These are phyloP conservation scores for Roridomyces roridus DNA, from an alignment of 768 basidiomycete species.

Conservation along the genomic window DNA sequence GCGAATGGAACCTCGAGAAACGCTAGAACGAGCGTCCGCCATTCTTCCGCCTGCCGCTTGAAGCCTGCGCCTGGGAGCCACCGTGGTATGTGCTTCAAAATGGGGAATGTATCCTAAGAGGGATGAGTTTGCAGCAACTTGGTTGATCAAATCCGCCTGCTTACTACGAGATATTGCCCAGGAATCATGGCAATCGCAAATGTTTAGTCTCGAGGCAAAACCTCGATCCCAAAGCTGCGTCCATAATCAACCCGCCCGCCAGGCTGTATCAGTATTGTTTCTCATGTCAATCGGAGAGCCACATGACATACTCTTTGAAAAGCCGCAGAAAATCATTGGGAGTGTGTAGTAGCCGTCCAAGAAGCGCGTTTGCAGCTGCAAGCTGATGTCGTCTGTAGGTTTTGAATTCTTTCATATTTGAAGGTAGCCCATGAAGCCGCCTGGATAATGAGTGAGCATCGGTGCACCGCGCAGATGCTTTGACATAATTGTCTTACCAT, in stretches of 20 bases:
- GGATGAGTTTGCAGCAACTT: no score
- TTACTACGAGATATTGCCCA: conserved; percentile 36
- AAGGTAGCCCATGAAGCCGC: no score
- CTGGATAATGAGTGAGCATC: no score
- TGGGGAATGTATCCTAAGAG: background rate
- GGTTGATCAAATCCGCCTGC: no score
- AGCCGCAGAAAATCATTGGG: conserved; percentile 33
- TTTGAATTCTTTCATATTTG: background rate
- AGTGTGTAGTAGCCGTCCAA: conserved; percentile 27
- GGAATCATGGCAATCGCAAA: conserved; percentile 29
- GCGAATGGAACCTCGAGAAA: conserved; percentile 47
- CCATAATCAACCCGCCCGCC: conserved; percentile 29
- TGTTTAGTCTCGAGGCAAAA: conserved; percentile 27
- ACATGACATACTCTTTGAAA: conserved; percentile 32
- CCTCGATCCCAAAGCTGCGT: conserved; percentile 33
- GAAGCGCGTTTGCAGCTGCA: conserved; percentile 27
- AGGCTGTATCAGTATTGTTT: conserved; percentile 19
- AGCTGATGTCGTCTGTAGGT: background rate
- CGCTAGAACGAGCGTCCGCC: conserved; percentile 37
- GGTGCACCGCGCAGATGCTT: no score
- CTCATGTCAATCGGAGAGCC: background rate
- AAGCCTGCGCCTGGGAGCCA: conserved; percentile 56
- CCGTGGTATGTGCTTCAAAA: conserved; percentile 31
- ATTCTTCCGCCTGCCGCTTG: conserved; percentile 41
- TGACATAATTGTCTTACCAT: no score